These are phyloP conservation scores for Cucurbitaria berberidis DNA, from an alignment of 2,329 filamentous ascomycete genomes.

Conservation along the genomic window DNA sequence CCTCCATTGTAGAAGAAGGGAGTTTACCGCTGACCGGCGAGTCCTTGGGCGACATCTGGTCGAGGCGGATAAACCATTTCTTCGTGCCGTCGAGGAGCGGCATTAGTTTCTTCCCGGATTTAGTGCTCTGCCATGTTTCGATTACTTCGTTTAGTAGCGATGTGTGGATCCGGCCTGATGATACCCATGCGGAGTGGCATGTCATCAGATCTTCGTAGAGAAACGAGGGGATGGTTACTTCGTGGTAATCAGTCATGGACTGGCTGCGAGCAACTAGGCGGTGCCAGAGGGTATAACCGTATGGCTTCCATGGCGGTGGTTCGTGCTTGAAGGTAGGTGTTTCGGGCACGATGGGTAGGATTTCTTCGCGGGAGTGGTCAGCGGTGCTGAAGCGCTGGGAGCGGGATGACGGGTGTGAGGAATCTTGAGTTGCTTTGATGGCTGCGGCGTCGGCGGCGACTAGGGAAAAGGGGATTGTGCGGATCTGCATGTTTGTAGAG, in stretches of 20 bases:
- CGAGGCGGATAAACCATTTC: conserved; percentile 51
- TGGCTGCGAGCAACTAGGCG: conserved; percentile 49
- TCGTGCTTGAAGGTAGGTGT: conserved; percentile 14
- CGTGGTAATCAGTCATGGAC: conserved; percentile 29
- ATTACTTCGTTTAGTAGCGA: conserved; percentile 4
- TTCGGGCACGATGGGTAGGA: conserved; percentile 11
- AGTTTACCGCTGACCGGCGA: not conserved
- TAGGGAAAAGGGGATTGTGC: conserved; percentile 12
- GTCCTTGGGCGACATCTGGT: conserved; percentile 55
- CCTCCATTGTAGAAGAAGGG: conserved; percentile 2
- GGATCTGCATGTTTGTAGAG: conserved; percentile 9
- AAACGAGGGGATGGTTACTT: conserved; percentile 16
- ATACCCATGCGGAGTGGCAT: conserved; percentile 11
- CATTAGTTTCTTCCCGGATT: conserved; percentile 3
- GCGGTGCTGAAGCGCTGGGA: conserved; percentile 22
- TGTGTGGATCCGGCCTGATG: not conserved
- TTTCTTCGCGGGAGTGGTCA: conserved; percentile 11
- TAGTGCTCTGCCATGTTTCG: conserved; percentile 4
- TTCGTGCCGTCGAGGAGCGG: conserved; percentile 8
- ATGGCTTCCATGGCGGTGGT: conserved; percentile 35
- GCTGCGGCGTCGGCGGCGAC: conserved; percentile 5
- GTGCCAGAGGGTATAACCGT: conserved; percentile 52
- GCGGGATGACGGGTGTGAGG: conserved; percentile 5
- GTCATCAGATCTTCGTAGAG: conserved; percentile 44
- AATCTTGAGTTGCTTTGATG: conserved; percentile 8